phyloP scores from a whole-genome alignment of 805 yeast species.

The Ogataea sp. region DNA sequence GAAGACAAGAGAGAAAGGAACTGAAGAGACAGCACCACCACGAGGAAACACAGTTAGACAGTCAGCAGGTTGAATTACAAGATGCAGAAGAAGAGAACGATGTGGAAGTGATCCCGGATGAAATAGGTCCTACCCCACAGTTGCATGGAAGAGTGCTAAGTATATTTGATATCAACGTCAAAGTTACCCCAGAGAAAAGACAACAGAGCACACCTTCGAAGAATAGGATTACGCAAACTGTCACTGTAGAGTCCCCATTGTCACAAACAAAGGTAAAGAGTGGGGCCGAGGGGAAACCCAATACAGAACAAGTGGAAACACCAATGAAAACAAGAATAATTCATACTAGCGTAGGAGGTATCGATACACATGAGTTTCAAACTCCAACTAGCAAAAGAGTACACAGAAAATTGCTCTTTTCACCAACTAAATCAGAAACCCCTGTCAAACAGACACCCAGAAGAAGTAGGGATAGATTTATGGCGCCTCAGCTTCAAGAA shows the following conservation, averaged over 20 bases:
- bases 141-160: slow-evolving; percentile 69
- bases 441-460: neutral
- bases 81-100: slow-evolving; percentile 8
- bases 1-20: neutral
- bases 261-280: too few species aligned
- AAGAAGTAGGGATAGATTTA: too few species aligned
- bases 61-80: slow-evolving; percentile 3
- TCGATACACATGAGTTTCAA: slow-evolving; percentile 13
- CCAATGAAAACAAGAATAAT: neutral
- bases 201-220: slow-evolving; percentile 1
- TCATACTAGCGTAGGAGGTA: neutral
- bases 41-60: neutral
- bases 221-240: neutral
- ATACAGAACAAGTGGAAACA: too few species aligned
- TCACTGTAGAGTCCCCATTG: neutral
- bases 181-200: slow-evolving; percentile 11
- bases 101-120: slow-evolving; percentile 19
- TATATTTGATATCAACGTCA: slow-evolving; percentile 47
- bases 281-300: too few species aligned
- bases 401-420: slow-evolving; percentile 13
- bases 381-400: slow-evolving; percentile 20
- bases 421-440: neutral
- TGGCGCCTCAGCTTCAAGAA: too few species aligned
- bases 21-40: neutral
- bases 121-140: slow-evolving; percentile 85